These are phyloP conservation scores for Lophiotrema nucula DNA, from an alignment of 495 filamentous ascomycete species.

Conservation along the genomic window DNA sequence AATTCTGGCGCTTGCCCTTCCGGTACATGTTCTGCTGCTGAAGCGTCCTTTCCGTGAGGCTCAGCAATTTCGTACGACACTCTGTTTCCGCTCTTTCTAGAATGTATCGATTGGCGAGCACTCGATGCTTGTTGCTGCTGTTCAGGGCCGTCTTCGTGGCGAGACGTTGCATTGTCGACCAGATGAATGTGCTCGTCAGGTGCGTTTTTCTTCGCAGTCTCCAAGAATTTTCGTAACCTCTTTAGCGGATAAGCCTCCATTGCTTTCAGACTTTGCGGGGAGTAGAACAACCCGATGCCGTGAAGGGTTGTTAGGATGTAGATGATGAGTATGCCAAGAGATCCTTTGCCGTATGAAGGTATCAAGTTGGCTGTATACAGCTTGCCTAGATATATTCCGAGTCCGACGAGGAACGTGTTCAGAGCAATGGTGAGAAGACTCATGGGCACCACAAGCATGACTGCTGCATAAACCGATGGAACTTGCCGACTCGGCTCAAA, in stretches of 20 bases:
- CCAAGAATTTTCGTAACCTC: neutral
- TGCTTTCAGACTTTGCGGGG: neutral
- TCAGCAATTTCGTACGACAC: neutral
- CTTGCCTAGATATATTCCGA: conserved; percentile 26
- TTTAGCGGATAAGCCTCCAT: neutral
- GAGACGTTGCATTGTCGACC: neutral
- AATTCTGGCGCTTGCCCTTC: neutral
- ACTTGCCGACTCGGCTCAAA: too few relatives aligned
- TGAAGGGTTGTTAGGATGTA: neutral
- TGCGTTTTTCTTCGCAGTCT: neutral
- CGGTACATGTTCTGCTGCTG: neutral
- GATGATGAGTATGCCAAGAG: neutral
- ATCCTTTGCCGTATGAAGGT: conserved; percentile 3
- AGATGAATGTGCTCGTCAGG: neutral
- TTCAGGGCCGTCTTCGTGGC: neutral
- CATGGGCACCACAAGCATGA: conserved; percentile 16
- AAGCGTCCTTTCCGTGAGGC: neutral
- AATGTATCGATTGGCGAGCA: neutral
- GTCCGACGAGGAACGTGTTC: conserved; percentile 16
- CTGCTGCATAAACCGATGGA: conserved; percentile 11
- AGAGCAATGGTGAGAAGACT: conserved; percentile 11
- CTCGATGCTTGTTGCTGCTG: neutral
- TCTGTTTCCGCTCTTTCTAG: neutral
- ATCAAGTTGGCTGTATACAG: conserved; percentile 8
- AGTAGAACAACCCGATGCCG: neutral